Percentiles rank a stretch among this genome's conserved stretches.
phyloP scores from a whole-genome alignment of 1,284 basidiomycete species.

The Cutaneotrichosporon sp. region DNA sequence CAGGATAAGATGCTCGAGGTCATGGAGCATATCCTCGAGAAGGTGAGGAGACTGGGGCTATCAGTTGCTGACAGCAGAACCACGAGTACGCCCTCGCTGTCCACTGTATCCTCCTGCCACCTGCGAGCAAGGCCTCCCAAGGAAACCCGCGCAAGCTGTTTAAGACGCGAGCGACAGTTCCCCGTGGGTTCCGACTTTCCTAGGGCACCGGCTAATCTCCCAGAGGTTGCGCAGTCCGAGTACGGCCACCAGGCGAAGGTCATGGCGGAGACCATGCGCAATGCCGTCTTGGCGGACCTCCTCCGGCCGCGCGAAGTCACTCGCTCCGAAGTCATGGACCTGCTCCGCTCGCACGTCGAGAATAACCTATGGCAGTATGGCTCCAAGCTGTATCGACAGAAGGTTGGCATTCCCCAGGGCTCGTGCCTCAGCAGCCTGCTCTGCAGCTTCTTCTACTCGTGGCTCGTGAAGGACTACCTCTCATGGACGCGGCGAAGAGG shows the following conservation, averaged over 20 bases:
- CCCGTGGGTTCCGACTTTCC: slow-evolving; percentile 12
- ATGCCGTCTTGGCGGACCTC: slow-evolving; percentile 83
- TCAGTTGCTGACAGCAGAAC: slow-evolving; percentile 25
- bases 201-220: not conserved
- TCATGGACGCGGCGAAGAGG: slow-evolving; percentile 62
- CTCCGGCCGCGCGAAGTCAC: slow-evolving; percentile 48
- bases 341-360: slow-evolving; percentile 85
- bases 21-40: slow-evolving; percentile 68
- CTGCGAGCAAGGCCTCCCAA: slow-evolving; percentile 40
- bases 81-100: slow-evolving; percentile 43
- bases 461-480: slow-evolving; percentile 72
- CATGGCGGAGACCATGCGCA: slow-evolving; percentile 67
- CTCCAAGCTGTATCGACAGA: slow-evolving; percentile 60
- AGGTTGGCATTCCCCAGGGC: slow-evolving; percentile 92
- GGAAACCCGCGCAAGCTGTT: slow-evolving; percentile 37
- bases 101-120: slow-evolving; percentile 43
- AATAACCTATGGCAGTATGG: slow-evolving; percentile 73
- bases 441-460: slow-evolving; percentile 92
- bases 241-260: slow-evolving; percentile 53
- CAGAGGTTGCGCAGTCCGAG: slow-evolving; percentile 5
- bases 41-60: too few species aligned
- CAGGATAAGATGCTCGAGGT: slow-evolving; percentile 83
- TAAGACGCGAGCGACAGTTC: slow-evolving; percentile 36
- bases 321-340: slow-evolving; percentile 65
- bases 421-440: slow-evolving; percentile 85